phyloP scores from a whole-genome alignment of 495 filamentous ascomycete genomes.

The Penicillium nucicola region DNA sequence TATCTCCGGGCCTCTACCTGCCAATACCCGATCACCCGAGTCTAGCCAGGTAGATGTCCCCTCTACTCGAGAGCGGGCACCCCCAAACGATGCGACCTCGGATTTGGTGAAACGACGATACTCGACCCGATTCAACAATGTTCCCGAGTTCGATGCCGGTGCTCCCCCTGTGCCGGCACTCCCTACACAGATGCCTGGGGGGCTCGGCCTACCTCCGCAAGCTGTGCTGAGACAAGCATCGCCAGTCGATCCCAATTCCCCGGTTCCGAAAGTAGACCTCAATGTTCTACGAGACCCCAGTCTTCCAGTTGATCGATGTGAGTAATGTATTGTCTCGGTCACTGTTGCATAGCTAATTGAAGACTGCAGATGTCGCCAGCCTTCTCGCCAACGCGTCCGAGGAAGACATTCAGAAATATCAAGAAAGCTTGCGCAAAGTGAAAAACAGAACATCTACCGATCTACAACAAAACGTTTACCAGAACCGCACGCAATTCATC shows the following conservation, averaged over 20 bases:
- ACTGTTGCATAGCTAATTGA: background rate
- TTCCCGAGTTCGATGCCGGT: slow-evolving; percentile 64
- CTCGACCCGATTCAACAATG: slow-evolving; percentile 82
- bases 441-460: slow-evolving; percentile 82
- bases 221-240: slow-evolving; percentile 47
- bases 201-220: slow-evolving; percentile 45
- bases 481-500: slow-evolving; percentile 98
- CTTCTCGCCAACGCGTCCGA: slow-evolving; percentile 91
- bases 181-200: slow-evolving; percentile 47
- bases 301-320: slow-evolving; percentile 63
- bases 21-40: slow-evolving; percentile 29
- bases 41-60: slow-evolving; percentile 21
- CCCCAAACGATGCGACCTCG: slow-evolving; percentile 58
- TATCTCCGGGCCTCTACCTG: slow-evolving; percentile 62
- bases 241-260: slow-evolving; percentile 30
- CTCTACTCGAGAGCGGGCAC: slow-evolving; percentile 28
- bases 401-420: slow-evolving; percentile 84
- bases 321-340: slow-evolving; percentile 11
- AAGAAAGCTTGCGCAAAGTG: slow-evolving; percentile 68
- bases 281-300: slow-evolving; percentile 77
- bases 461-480: slow-evolving; percentile 93
- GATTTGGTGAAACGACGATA: slow-evolving; percentile 94
- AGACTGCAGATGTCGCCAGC: slow-evolving; percentile 63
- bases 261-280: slow-evolving; percentile 56
- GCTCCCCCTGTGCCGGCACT: slow-evolving; percentile 65